Percentiles rank a stretch among this genome's conserved stretches.
Evolutionary conservation across 2,329 filamentous ascomycete species (phyloP).

Genomic region (Domatiomyces globalis): DNA sequence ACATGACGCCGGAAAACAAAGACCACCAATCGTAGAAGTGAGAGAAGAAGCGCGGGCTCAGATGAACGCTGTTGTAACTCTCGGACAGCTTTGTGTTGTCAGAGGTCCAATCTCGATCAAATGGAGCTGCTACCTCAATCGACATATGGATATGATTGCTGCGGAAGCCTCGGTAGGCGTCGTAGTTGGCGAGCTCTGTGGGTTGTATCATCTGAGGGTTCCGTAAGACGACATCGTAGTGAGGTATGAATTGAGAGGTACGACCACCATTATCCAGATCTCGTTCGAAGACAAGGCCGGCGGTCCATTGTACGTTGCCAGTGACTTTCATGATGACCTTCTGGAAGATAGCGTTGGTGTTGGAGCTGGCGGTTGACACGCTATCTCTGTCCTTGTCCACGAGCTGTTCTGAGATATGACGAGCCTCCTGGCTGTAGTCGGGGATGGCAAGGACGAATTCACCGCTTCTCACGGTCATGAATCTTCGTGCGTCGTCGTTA

Average conservation of each 20-base stretch:
- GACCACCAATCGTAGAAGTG: conserved; percentile 99
- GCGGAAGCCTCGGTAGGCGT: conserved; percentile 92
- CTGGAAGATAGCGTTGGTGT: conserved; percentile 74
- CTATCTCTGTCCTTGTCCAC: conserved; percentile 40
- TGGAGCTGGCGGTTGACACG: conserved; percentile 47
- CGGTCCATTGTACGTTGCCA: conserved; percentile 84
- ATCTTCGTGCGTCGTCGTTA: conserved; percentile 74
- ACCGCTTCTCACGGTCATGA: conserved; percentile 91
- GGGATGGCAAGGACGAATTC: conserved; percentile 91
- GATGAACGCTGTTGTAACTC: conserved; percentile 92
- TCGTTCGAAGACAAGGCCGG: conserved; percentile 82
- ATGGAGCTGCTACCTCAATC: conserved; percentile 74
- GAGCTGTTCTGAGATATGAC: conserved; percentile 40
- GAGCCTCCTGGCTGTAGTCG: conserved; percentile 78
- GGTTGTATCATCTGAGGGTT: conserved; percentile 59
- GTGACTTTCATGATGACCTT: conserved; percentile 99
- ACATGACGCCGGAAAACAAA: conserved; percentile 88
- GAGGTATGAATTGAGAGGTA: conserved; percentile 78
- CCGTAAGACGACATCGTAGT: conserved; percentile 80
- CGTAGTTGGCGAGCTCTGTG: conserved; percentile 45
- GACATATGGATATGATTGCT: conserved; percentile 96
- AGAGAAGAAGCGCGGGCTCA: conserved; percentile 91
- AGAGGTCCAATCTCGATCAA: conserved; percentile 72
- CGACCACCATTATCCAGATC: conserved; percentile 57
- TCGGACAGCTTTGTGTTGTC: conserved; percentile 60